Evolutionary conservation across 1,284 basidiomycete genomes (phyloP), one percentile per base, ranked within the genome.

Genomic region (Naganishia sp.): DNA sequence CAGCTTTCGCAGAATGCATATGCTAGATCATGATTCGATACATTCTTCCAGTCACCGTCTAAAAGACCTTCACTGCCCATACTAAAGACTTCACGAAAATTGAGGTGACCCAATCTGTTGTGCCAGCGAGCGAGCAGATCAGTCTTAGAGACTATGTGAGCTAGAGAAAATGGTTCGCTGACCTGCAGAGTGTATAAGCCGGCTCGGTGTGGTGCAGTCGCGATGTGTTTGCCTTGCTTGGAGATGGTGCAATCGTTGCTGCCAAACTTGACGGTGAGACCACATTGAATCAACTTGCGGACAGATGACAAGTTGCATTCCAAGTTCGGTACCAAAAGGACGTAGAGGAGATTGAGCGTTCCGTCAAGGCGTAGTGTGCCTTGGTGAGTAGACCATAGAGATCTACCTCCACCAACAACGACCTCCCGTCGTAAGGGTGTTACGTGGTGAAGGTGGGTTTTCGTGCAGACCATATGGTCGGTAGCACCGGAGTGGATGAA

Each of bases 71-170:
- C 43, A 21, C 31, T 57, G 13, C 28, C 63, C 21, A 65, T 15
- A 21, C 25, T 65, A 18, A 65, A 28, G 11, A 65, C 63, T 49
- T 56, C 63, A n/a, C 28, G 16, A 21, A 55, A 65, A 16, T 55
- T 55, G n/a, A 55, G n/a, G 28, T 65, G 63, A n/a, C 50, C 63
- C 42, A 64, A 54, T 45, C 63, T 64, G 63, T 39, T 39, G 21
- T 64, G 52, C 44, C 44, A 49, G 36, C 1, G 36, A 36, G 36
- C 1, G 36, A 36, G 36, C 36, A 36, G 11, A 36, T 36, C 36
- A 36, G 36, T 36, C 36, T 33, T 39, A 39, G 18, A 43, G 13
- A 18, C 39, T 43, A 21, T 45, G 42, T 36, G 36, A 36, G 54
- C 55, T 44, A 65, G 43, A 16, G 28, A 11, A 9, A 25, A 28